phyloP scores from a whole-genome alignment of 148 eudicot genomes.

The Fagopyrum homotropicum region DNA sequence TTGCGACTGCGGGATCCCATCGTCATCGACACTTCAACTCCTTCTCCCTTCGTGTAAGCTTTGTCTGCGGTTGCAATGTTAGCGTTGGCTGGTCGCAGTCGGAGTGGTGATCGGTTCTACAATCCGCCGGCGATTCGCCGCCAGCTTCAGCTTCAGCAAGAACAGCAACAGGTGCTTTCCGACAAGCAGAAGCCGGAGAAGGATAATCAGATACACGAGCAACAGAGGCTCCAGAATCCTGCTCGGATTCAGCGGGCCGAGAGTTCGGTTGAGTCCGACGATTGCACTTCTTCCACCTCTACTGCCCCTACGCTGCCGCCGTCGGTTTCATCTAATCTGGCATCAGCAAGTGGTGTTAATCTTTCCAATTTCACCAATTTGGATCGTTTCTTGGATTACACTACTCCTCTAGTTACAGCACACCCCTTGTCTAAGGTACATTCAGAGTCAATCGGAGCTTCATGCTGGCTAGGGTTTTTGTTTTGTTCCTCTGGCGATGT shows the following conservation, averaged over 20 bases:
- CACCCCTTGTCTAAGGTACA: constrained; percentile 66
- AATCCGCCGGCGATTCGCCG: constrained; percentile 67
- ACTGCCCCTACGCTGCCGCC: constrained; percentile 5
- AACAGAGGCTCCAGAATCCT: constrained; percentile 17
- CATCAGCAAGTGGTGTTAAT: neutral
- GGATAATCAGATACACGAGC: constrained; percentile 18
- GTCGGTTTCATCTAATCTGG: constrained; percentile 9
- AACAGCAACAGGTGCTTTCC: neutral
- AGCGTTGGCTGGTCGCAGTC: constrained; percentile 35
- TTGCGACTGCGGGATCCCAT: neutral
- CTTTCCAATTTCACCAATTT: constrained; percentile 45
- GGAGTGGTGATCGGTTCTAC: constrained; percentile 63
- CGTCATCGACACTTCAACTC: neutral
- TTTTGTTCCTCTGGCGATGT: neutral
- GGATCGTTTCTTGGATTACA: constrained; percentile 76
- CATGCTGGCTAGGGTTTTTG: neutral
- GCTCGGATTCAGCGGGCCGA: constrained; percentile 1
- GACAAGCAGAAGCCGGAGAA: constrained; percentile 9
- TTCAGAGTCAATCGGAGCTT: neutral
- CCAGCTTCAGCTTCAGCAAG: constrained; percentile 37
- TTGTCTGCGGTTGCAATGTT: constrained; percentile 22
- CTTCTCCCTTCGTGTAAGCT: neutral
- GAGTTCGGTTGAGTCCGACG: constrained; percentile 28
- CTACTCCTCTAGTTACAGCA: constrained; percentile 66
- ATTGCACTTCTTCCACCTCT: constrained; percentile 26